These are phyloP conservation scores for Coemansia sp. DNA, from an alignment of 192 early-diverging fungal genomes.

Conservation along the genomic window DNA sequence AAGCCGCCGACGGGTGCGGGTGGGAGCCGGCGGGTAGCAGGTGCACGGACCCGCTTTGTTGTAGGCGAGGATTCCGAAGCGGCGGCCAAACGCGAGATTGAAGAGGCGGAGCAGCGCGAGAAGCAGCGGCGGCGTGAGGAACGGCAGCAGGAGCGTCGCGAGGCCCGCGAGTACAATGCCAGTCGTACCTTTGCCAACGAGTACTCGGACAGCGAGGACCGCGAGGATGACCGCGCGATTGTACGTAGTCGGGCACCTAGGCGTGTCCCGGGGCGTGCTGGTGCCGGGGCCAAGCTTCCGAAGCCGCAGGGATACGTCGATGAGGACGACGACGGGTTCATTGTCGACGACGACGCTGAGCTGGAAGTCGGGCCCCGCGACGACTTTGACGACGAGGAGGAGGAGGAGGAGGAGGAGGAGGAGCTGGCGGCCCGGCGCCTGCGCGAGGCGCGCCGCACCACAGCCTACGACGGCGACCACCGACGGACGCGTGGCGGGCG, in stretches of 20 bases:
- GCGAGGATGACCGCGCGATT: conserved; percentile 7
- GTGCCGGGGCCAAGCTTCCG: not conserved
- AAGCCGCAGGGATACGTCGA: conserved; percentile 21
- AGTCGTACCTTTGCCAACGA: conserved; percentile 9
- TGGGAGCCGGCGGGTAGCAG: conserved; percentile 3
- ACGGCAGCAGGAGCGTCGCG: conserved; percentile 29
- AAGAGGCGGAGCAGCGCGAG: conserved; percentile 41
- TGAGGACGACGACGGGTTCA: conserved; percentile 42
- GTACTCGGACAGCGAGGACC: conserved; percentile 29
- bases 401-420: too few relatives aligned
- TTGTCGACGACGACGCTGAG: conserved; percentile 45
- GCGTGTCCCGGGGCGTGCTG: conserved; percentile 5
- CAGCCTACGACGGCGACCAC: conserved; percentile 10
- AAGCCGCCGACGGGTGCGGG: not conserved
- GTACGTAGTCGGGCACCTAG: conserved; percentile 3
- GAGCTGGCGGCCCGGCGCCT: conserved; percentile 25
- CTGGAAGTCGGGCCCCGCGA: conserved; percentile 44
- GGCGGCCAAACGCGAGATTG: conserved; percentile 22
- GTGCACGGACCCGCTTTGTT: conserved; percentile 34
- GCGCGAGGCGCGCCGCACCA: conserved; percentile 20
- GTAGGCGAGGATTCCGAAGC: conserved; percentile 38
- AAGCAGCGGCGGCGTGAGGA: conserved; percentile 36
- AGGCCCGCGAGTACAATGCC: conserved; percentile 17
- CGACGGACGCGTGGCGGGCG: conserved; percentile 10
- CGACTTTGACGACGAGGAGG: conserved; percentile 43